Evolutionary conservation across 23 red algal species (phyloP), one percentile per base, ranked within the genome.

Genomic region (Chondrus crispus): DNA sequence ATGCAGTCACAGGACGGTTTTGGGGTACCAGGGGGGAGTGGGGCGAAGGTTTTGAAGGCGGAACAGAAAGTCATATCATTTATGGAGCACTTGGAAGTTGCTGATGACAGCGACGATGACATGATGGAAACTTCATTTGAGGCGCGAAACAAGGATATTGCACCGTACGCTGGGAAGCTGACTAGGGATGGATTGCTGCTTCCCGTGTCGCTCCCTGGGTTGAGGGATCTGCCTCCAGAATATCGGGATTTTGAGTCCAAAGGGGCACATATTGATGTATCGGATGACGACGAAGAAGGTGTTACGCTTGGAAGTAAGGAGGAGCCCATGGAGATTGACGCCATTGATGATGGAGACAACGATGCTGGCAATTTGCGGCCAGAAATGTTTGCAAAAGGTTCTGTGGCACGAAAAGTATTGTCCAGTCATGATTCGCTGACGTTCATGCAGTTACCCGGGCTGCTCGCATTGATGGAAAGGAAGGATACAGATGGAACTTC

Each of bases 91-190:
- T 32, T 64, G 43, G 69, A 90, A 46, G 53, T 69, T 58, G 87
- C 43, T 10, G 46, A 78, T 8, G 87, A 90, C 48, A 90, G 87
- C 26, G 89, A 92, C 40, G 89, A 92, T 60, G 89, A 92, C 46
- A 84, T 92, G 89, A 42, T 77, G 1, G 89, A 92, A 37, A 37
- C 72, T 28, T 28, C 45, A 24, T 82, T 92, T 77, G 89, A 92
- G 19, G 9, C 53, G 13, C 76, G 89, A 19, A 92, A 92, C 63
- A 5, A 62, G 8, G 89, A 92, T 35, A 82, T 92, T 75, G 74
- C 79, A 2, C 89, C 89, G 19, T 92, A 92, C 33, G 87, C 72
- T 3, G 87, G 87, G 4, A 53, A 90, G 16, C 33, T 90, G 16
- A 90, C 87, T 0, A 53, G 80, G 14, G 38, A 90, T 2, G 87